These are phyloP conservation scores for Pogostemon cablin DNA, from an alignment of 257 asterid species.

Conservation along the genomic window DNA sequence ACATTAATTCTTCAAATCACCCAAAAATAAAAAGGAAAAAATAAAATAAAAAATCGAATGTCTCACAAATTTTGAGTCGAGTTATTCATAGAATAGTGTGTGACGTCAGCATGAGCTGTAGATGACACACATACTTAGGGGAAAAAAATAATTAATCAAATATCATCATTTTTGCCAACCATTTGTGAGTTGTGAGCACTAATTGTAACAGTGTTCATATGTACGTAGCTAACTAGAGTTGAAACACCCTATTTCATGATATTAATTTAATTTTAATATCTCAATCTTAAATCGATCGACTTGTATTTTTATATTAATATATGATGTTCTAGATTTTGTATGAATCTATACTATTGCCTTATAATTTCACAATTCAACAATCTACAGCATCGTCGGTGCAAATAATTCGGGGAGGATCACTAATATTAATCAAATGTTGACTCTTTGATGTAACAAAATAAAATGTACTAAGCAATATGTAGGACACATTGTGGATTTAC, in stretches of 20 bases:
- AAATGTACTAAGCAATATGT: too few species aligned
- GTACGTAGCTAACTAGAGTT: background rate
- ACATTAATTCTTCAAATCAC: too few species aligned
- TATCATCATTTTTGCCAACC: background rate
- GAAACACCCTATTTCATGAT: too few species aligned
- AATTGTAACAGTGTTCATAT: background rate
- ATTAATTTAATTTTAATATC: too few species aligned
- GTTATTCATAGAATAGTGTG: background rate
- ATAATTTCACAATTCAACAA: too few species aligned
- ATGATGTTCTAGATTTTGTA: too few species aligned
- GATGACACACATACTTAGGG: conserved; percentile 6
- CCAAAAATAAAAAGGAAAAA: too few species aligned
- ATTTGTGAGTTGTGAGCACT: conserved; percentile 3
- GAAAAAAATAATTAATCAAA: background rate
- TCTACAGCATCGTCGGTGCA: too few species aligned
- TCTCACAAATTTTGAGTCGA: background rate
- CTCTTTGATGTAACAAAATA: background rate
- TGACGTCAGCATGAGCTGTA: conserved; percentile 41
- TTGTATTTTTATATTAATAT: too few species aligned
- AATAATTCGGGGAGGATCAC: too few species aligned
- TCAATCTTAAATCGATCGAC: too few species aligned
- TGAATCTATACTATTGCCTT: too few species aligned
- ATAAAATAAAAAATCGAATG: background rate
- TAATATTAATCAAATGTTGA: background rate
- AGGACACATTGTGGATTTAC: conserved; percentile 14